Percentiles rank a stretch among this genome's conserved stretches.
phyloP scores from a whole-genome alignment of 805 yeast species.

The Metschnikowia sp. region DNA sequence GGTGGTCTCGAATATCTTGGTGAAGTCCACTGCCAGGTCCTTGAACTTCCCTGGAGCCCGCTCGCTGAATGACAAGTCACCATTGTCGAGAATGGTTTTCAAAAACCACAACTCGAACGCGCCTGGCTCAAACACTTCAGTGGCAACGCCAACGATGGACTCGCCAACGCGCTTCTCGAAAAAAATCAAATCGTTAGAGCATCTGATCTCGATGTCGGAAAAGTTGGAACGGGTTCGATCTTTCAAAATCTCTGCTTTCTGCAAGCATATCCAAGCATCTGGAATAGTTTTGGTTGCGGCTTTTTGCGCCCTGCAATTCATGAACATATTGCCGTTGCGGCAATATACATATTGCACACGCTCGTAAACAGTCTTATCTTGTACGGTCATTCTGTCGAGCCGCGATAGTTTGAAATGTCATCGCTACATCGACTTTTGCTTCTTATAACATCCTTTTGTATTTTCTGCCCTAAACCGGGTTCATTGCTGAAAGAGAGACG shows the following conservation, averaged over 20 bases:
- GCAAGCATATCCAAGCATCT: conserved; percentile 10
- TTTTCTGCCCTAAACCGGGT: conserved; percentile 7
- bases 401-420: neutral
- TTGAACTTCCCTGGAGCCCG: neutral
- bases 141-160: conserved; percentile 26
- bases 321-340: conserved; percentile 17
- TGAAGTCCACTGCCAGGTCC: conserved; percentile 19
- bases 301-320: conserved; percentile 15
- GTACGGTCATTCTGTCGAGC: conserved; percentile 15
- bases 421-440: conserved; percentile 1
- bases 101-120: conserved; percentile 35
- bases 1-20: conserved; percentile 43
- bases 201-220: conserved; percentile 3
- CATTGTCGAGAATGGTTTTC: conserved; percentile 22
- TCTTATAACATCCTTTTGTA: conserved; percentile 6
- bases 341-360: conserved; percentile 26
- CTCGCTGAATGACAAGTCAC: conserved; percentile 12
- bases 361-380: conserved; percentile 25
- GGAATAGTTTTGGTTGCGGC: conserved; percentile 3
- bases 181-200: conserved; percentile 8
- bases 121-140: conserved; percentile 21
- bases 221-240: neutral
- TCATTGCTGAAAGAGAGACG: neutral
- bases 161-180: conserved; percentile 23
- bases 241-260: neutral